Conservation (phyloP, 345 rosid genomes). For the Gossypium australe region DNA sequence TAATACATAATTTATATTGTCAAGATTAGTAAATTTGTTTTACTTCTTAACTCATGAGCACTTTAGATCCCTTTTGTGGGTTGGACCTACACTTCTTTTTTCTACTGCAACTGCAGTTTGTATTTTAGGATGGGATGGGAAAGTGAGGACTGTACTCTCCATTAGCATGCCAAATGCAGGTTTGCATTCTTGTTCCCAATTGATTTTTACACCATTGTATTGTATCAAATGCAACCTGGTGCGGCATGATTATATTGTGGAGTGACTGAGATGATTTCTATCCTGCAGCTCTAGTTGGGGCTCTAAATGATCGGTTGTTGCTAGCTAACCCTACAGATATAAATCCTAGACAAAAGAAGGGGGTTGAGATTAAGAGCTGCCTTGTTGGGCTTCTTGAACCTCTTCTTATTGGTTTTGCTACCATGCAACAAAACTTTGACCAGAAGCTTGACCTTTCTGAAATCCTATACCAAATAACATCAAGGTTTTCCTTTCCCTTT, state of each 20-base stretch:
- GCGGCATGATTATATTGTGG: slow-evolving; percentile 16
- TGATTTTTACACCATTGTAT: not conserved
- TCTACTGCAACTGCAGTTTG: slow-evolving; percentile 81
- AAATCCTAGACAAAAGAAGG: slow-evolving; percentile 87
- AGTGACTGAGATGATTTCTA: slow-evolving; percentile 14
- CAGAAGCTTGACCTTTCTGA: slow-evolving; percentile 93
- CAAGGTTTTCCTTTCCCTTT: slow-evolving; percentile 47
- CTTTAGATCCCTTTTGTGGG: slow-evolving; percentile 95
- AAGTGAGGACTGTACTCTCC: slow-evolving; percentile 80
- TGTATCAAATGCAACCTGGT: slow-evolving; percentile 5
- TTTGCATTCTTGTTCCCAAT: slow-evolving; percentile 23
- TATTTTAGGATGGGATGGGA: slow-evolving; percentile 97
- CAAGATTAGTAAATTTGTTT: slow-evolving; percentile 18
- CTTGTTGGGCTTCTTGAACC: slow-evolving; percentile 97
- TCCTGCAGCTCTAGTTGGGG: slow-evolving; percentile 76
- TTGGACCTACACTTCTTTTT: slow-evolving; percentile 96
- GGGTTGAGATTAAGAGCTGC: slow-evolving; percentile 81
- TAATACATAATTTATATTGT: slow-evolving; percentile 5
- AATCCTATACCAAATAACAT: slow-evolving; percentile 87
- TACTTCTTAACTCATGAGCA: slow-evolving; percentile 51
- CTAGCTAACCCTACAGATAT: slow-evolving; percentile 81
- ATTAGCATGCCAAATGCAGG: slow-evolving; percentile 91
- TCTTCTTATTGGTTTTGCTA: slow-evolving; percentile 94
- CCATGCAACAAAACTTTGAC: slow-evolving; percentile 92
- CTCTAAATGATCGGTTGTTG: slow-evolving; percentile 85